Percentiles rank a stretch among this genome's conserved stretches.
These are phyloP conservation scores for Fusarium longipes DNA, from an alignment of 2,329 filamentous ascomycete species.

Conservation along the genomic window DNA sequence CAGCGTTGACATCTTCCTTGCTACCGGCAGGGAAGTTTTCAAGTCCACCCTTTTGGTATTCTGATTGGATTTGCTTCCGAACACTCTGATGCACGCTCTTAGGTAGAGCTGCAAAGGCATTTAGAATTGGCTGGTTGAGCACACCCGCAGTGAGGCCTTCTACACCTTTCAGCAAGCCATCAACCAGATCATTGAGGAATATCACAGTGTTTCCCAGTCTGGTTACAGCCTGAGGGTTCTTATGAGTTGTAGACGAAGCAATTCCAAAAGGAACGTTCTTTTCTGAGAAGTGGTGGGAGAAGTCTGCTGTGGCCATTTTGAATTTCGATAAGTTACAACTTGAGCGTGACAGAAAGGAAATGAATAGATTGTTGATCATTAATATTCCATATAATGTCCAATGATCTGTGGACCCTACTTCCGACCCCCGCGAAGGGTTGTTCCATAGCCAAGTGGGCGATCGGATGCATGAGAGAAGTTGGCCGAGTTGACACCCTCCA, in stretches of 20 bases:
- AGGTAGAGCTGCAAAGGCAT: conserved; percentile 18
- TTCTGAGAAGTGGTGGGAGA: conserved; percentile 59
- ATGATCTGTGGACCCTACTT: not conserved
- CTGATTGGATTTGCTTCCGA: not conserved
- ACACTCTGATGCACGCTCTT: not conserved
- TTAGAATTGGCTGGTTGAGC: conserved; percentile 10
- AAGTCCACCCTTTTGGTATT: not conserved
- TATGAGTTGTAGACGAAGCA: conserved; percentile 55
- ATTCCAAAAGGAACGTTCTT: conserved; percentile 66
- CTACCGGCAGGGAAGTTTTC: conserved; percentile 12
- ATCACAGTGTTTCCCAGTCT: conserved; percentile 62
- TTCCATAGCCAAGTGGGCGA: not conserved
- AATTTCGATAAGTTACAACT: rapidly evolving
- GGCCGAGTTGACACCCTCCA: conserved; percentile 3
- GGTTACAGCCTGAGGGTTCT: conserved; percentile 59
- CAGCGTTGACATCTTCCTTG: conserved; percentile 28
- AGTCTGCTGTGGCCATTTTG: conserved; percentile 1
- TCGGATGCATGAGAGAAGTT: not conserved
- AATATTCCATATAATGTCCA: not conserved
- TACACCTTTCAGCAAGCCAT: conserved; percentile 47
- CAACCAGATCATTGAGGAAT: conserved; percentile 59
- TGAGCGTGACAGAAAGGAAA: rapidly evolving
- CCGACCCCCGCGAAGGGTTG: not conserved
- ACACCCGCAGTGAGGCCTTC: conserved; percentile 18
- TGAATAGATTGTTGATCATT: rapidly evolving